Evolutionary conservation across 2,329 filamentous ascomycete genomes (phyloP), one percentile per base, ranked within the genome.

Genomic region (Claviceps africana): DNA sequence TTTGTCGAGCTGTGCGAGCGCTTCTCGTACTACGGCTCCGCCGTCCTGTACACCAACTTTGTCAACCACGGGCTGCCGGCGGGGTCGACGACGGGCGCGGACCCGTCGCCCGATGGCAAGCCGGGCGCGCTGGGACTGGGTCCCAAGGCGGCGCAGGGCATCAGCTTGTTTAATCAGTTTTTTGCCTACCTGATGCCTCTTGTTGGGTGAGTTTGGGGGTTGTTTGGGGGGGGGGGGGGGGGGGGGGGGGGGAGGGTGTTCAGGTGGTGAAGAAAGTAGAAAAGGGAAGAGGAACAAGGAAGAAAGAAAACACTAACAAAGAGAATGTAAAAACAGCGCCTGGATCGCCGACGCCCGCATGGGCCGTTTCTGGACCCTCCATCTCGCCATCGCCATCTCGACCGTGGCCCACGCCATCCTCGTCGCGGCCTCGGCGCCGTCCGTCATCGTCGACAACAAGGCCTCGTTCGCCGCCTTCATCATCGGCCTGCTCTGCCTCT

Each of bases 1-100:
- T 81, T 87, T 56, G 79, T 85, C 54, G 85, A 89, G 67, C 70
- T 87, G 53, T 86, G 82, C 69, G 85, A 89, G 69, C 81, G 85
- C 48, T 87, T 86, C 68, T 84, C 81, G 15, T 89, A 87, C 76
- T 88, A 88, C 61, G 85, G 85, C 51, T 82, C 81, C 4, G 76
- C 79, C 44, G 75, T 82, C 33, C 72, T 86, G 31, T 86, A 83
- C 77, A 79, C 78, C 63, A 83, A 83, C 67, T 84, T 80, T 60
- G 75, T 83, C 60, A 76, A 78, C 58, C 71, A 75, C 50, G 68
- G 71, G 33, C 67, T 83, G 30, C 80, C 81, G 1, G 50, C 56
- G 0, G 73, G 72, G 17, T 82, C 78, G 5, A 72, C 60, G 22
- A 79, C 78, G 0, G 81, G 80, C 54, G 72, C 75, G 40, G 67